These are phyloP conservation scores for Dioszegia hungarica DNA, from an alignment of 768 basidiomycete species.

Conservation along the genomic window DNA sequence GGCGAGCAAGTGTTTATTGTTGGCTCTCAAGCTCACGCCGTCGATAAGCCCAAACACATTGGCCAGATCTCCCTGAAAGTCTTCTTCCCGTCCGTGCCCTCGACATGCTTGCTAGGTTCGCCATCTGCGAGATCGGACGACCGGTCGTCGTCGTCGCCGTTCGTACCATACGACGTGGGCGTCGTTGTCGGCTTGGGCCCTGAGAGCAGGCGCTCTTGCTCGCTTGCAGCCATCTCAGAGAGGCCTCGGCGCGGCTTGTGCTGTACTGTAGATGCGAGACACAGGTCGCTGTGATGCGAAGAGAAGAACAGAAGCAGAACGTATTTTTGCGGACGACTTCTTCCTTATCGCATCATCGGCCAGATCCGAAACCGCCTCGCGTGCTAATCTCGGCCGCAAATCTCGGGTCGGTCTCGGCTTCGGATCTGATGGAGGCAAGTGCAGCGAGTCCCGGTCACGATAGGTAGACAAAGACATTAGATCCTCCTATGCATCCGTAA, in stretches of 20 bases:
- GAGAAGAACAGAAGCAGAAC: too few species aligned
- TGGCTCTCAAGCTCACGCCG: constrained; percentile 27
- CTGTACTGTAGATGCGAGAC: too few species aligned
- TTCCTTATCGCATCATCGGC: not conserved
- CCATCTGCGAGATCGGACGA: not conserved
- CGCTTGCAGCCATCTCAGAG: not conserved
- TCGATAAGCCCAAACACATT: constrained; percentile 31
- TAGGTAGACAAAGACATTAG: not conserved
- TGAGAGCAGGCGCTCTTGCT: not conserved
- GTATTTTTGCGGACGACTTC: too few species aligned
- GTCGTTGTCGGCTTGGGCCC: not conserved
- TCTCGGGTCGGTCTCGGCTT: too few species aligned
- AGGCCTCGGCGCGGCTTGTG: too few species aligned
- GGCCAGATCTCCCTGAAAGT: constrained; percentile 32
- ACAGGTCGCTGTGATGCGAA: too few species aligned
- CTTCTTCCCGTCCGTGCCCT: constrained; percentile 12
- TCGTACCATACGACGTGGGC: not conserved
- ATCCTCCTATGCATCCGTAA: not conserved
- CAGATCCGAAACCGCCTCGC: not conserved
- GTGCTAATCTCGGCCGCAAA: too few species aligned
- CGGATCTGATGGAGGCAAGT: too few species aligned
- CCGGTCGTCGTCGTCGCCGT: not conserved
- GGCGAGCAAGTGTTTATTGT: too few species aligned
- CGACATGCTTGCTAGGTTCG: not conserved
- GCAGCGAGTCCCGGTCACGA: too few species aligned